Evolutionary conservation across 192 early-diverging fungal species (phyloP).

Genomic region (Gigaspora rosea): DNA sequence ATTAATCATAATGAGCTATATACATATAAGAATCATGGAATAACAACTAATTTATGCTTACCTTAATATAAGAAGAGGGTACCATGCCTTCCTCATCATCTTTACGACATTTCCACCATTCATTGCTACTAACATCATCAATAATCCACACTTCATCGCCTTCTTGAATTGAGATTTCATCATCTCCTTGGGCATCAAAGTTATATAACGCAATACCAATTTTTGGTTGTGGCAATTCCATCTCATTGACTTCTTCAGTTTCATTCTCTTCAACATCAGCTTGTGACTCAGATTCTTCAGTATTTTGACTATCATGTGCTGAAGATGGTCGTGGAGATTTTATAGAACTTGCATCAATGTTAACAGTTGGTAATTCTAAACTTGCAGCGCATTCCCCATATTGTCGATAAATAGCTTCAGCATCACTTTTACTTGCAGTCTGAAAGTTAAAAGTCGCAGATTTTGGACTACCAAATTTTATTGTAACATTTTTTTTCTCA

Average conservation of each 20-base stretch:
- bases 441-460: slow-evolving; percentile 64
- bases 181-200: slow-evolving; percentile 79
- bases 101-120: slow-evolving; percentile 84
- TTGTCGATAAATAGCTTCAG: slow-evolving; percentile 62
- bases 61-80: slow-evolving; percentile 80
- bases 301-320: slow-evolving; percentile 38
- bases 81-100: slow-evolving; percentile 75
- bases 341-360: neutral
- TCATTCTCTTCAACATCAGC: slow-evolving; percentile 36
- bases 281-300: slow-evolving; percentile 28
- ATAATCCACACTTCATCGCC: slow-evolving; percentile 83
- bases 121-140: slow-evolving; percentile 76
- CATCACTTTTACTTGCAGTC: slow-evolving; percentile 62
- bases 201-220: slow-evolving; percentile 69
- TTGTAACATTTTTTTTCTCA: slow-evolving; percentile 65
- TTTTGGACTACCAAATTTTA: slow-evolving; percentile 61
- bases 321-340: slow-evolving; percentile 22
- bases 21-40: neutral
- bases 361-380: slow-evolving; percentile 38
- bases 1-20: slow-evolving; percentile 21
- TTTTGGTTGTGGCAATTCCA: slow-evolving; percentile 30
- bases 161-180: slow-evolving; percentile 85
- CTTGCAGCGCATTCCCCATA: slow-evolving; percentile 52
- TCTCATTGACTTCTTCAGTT: slow-evolving; percentile 23
- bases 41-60: slow-evolving; percentile 18